Evolutionary conservation across 2,329 filamentous ascomycete species (phyloP).

Genomic region (Cercospora berteroae): DNA sequence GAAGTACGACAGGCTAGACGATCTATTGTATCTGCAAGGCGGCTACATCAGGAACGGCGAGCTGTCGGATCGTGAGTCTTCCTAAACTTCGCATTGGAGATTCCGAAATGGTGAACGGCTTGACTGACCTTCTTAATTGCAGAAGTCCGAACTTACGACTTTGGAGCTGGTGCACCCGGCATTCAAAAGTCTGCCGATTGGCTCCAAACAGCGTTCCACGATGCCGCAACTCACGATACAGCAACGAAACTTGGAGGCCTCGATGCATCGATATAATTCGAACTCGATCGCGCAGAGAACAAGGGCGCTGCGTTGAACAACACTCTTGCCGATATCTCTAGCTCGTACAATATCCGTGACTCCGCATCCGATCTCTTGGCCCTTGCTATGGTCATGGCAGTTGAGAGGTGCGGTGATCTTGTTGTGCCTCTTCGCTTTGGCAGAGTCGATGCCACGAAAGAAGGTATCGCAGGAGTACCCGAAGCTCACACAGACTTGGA

Average conservation of each 20-base stretch:
- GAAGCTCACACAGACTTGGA: neutral
- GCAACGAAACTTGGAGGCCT: neutral
- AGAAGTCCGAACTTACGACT: neutral
- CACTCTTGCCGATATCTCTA: neutral
- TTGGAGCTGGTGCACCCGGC: neutral
- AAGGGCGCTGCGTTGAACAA: neutral
- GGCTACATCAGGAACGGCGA: neutral
- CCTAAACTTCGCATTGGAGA: no score
- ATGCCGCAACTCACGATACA: neutral
- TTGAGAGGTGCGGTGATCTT: neutral
- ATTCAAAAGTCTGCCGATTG: constrained; percentile 1
- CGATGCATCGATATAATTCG: neutral
- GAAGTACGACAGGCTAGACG: neutral
- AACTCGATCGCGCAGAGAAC: neutral
- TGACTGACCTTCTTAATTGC: neutral
- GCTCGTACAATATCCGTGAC: neutral
- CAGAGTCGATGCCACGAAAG: neutral
- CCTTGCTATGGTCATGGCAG: neutral
- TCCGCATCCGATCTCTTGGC: neutral
- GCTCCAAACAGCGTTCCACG: neutral
- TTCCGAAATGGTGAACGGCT: no score
- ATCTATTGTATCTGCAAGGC: neutral
- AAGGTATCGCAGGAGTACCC: neutral
- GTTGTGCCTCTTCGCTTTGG: neutral
- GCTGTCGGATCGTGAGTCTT: neutral